Evolutionary conservation across 2,329 filamentous ascomycete species (phyloP), one percentile per base, ranked within the genome.

Genomic region (Berkeleyomyces rouxiae): DNA sequence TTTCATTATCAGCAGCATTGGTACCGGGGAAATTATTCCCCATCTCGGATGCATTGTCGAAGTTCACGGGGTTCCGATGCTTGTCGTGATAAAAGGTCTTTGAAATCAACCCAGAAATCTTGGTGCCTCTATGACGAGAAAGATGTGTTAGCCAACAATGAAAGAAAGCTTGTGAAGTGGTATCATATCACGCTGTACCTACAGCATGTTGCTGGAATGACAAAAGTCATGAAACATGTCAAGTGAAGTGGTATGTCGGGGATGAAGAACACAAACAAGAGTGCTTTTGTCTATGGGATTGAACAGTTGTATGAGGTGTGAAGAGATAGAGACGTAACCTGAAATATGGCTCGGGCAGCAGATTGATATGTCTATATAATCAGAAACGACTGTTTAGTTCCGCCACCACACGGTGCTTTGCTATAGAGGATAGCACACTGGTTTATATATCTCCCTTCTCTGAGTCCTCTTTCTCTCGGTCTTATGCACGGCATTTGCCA

Each of bases 21-120:
- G 59, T 66, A 11, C 66, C 66, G 40, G 64, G 39, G 55, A 66
- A 66, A 62, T 66, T 66, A 57, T 66, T 66, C 59, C 59, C 43
- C 47, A n/a, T n/a, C 59, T 66, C 66, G 2, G 46, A 37, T 11
- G 23, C 36, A 5, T 7, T 55, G 11, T 58, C 59, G 62, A 31
- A 59, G 36, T 43, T 7, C 33, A 2, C 51, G 7, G 51, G 36
- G 36, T 64, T 49, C 7, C 51, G 40, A 16, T 61, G 43, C 10
- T 7, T 49, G 49, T 47, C 47, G 7, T 36, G 36, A 39, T 61
- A 51, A 5, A 61, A 43, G 42, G 62, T 61, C 46, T 64, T 64
- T 42, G 61, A 53, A 16, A 64, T 37, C n/a, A 64, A 16, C 9
- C 13, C 43, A 23, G 57, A 51, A 23, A 64, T 44, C 37, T 61